Evolutionary conservation across 2,329 filamentous ascomycete species (phyloP).

Genomic region (Clonostachys rosea): DNA sequence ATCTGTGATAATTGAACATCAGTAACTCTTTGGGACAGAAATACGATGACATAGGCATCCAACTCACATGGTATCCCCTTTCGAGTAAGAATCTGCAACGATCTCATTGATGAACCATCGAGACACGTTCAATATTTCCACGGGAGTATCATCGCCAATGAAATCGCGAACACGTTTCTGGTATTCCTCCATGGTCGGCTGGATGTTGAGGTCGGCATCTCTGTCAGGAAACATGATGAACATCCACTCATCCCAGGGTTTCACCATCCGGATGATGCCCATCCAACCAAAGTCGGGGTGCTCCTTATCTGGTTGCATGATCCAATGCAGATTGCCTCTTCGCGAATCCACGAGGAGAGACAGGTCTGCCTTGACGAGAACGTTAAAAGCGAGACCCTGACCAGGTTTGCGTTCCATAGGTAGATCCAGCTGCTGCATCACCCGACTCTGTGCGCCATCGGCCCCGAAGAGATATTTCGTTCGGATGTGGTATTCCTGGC

Average conservation of each 20-base stretch:
- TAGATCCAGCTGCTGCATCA: conserved; percentile 27
- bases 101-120: conserved; percentile 60
- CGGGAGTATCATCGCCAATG: conserved; percentile 48
- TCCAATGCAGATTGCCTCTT: conserved; percentile 56
- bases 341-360: conserved; percentile 40
- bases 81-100: conserved; percentile 50
- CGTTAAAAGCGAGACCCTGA: conserved; percentile 30
- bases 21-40: too few relatives aligned
- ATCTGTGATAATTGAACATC: too few relatives aligned
- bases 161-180: conserved; percentile 34
- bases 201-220: conserved; percentile 23
- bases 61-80: conserved; percentile 34
- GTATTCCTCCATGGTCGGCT: conserved; percentile 31
- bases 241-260: conserved; percentile 60
- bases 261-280: conserved; percentile 52
- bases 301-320: conserved; percentile 48
- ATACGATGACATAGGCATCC: too few relatives aligned
- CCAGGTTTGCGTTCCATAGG: conserved; percentile 35
- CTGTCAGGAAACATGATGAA: conserved; percentile 45
- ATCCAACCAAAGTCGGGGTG: conserved; percentile 46
- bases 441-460: conserved; percentile 38
- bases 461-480: conserved; percentile 51
- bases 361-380: conserved; percentile 40
- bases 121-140: conserved; percentile 46
- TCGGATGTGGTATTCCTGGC: conserved; percentile 31